phyloP scores from a whole-genome alignment of 164 flowering plant genomes.

The Piper betle region DNA sequence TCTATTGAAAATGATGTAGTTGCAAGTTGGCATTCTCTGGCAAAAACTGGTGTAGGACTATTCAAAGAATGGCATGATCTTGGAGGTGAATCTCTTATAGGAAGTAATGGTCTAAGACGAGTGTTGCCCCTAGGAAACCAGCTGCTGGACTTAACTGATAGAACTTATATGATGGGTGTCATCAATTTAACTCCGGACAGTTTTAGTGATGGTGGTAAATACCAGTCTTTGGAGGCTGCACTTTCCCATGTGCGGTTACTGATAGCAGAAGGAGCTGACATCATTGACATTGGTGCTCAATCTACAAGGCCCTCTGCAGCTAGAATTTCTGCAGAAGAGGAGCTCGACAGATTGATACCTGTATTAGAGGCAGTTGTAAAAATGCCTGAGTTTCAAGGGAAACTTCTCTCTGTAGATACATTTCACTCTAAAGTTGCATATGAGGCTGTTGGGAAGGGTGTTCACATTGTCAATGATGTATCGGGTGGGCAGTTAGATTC shows the following conservation, averaged over 20 bases:
- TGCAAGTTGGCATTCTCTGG: slow-evolving; percentile 69
- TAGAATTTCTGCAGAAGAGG: slow-evolving; percentile 59
- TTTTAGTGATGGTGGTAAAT: slow-evolving; percentile 91
- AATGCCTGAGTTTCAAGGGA: slow-evolving; percentile 65
- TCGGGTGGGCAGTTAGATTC: slow-evolving; percentile 72
- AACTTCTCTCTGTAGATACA: slow-evolving; percentile 76
- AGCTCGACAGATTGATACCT: slow-evolving; percentile 69
- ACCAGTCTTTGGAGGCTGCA: slow-evolving; percentile 50
- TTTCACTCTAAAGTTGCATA: slow-evolving; percentile 74
- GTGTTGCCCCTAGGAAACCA: slow-evolving; percentile 59
- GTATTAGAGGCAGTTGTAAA: slow-evolving; percentile 51
- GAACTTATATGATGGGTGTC: slow-evolving; percentile 76
- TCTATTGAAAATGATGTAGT: slow-evolving; percentile 42
- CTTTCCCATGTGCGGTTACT: slow-evolving; percentile 56
- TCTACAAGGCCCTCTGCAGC: slow-evolving; percentile 81
- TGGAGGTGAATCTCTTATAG: slow-evolving; percentile 68
- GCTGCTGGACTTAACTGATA: slow-evolving; percentile 41
- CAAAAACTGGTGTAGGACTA: slow-evolving; percentile 39
- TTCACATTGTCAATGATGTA: slow-evolving; percentile 77
- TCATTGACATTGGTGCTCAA: slow-evolving; percentile 90
- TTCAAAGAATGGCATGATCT: slow-evolving; percentile 61
- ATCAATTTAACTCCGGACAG: slow-evolving; percentile 90
- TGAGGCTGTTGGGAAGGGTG: slow-evolving; percentile 68
- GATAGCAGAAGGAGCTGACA: slow-evolving; percentile 81
- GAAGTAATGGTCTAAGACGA: slow-evolving; percentile 60